Evolutionary conservation across 805 yeast genomes (phyloP), one percentile per base, ranked within the genome.

Genomic region (Saccharomycopsis microspora): DNA sequence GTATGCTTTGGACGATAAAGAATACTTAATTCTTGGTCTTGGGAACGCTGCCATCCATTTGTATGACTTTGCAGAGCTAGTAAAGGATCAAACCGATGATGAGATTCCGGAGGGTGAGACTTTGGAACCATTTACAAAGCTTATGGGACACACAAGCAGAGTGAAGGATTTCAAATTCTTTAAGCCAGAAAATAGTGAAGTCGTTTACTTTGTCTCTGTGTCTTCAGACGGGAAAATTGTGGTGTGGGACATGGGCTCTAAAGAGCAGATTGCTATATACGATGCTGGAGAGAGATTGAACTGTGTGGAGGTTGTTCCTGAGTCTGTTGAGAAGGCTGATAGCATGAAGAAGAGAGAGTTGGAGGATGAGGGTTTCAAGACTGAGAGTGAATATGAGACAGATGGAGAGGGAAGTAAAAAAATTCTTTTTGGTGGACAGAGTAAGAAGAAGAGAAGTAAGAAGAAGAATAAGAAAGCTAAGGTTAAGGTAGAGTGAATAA

Each of bases 221-320:
- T 85, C 96, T 0, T 85, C 97, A 0, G 97, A 90, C 63, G 97
- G 97, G 30, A 84, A 77, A 58, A 82, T 90, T 45, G 95, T 93
- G 5, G 84, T 90, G 3, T 90, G 97, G 96, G 83, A 89, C 60
- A 66, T 82, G 60, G 60, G 65, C 1, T 58, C 67, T 2, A 72
- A 74, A 57, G 94, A 85, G 57, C 95, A 88, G 62, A 74, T 88
- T 29, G 97, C 96, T 0, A 93, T 87, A 3, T 90, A 88, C 61
- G 86, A 82, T 54, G 75, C 90, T 27, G 95, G 94, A 8, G 97
- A 93, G 65, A 74, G 98, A 58, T 72, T 93, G 53, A 90, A 86
- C 62, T 90, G 96, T 66, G 80, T 88, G 28, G 74, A 82, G 9
- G 73, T 84, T 3, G 77, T 85, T 45, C 78, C 82, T 38, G 98